A percentile compares a stretch with the other conserved stretches of the same genome.
phyloP scores from a whole-genome alignment of 2,329 filamentous ascomycete species.

The Trichoderma atrobrunneum region DNA sequence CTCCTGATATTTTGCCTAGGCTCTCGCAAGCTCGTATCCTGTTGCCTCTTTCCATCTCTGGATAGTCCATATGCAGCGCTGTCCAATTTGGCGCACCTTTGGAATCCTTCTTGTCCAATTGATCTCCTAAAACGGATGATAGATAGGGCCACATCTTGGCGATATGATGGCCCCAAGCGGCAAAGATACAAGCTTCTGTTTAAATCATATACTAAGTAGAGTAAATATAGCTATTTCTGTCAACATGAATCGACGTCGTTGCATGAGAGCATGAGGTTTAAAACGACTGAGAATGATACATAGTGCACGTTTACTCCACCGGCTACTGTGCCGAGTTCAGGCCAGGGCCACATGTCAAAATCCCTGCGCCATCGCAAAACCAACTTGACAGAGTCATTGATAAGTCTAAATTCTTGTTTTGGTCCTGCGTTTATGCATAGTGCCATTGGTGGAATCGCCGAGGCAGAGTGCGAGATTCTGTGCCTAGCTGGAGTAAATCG shows the following conservation, averaged over 20 bases:
- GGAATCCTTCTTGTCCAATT: background rate
- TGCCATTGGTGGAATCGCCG: conserved; percentile 6
- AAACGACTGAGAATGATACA: background rate
- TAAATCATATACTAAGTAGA: background rate
- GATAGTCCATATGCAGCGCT: background rate
- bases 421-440: background rate
- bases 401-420: background rate
- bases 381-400: background rate
- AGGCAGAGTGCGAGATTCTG: background rate
- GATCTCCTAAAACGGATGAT: background rate
- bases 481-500: background rate
- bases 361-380: background rate
- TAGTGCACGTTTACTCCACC: background rate
- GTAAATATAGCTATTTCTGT: background rate
- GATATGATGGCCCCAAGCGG: no score
- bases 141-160: background rate
- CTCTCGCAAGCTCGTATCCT: background rate
- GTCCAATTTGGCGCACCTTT: background rate
- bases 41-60: background rate
- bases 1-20: background rate
- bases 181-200: background rate
- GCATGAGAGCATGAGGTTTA: background rate
- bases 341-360: background rate
- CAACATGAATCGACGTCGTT: background rate
- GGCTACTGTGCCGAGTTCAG: background rate